phyloP scores from a whole-genome alignment of 139 green algal genomes.

The Klebsormidium nitens region DNA sequence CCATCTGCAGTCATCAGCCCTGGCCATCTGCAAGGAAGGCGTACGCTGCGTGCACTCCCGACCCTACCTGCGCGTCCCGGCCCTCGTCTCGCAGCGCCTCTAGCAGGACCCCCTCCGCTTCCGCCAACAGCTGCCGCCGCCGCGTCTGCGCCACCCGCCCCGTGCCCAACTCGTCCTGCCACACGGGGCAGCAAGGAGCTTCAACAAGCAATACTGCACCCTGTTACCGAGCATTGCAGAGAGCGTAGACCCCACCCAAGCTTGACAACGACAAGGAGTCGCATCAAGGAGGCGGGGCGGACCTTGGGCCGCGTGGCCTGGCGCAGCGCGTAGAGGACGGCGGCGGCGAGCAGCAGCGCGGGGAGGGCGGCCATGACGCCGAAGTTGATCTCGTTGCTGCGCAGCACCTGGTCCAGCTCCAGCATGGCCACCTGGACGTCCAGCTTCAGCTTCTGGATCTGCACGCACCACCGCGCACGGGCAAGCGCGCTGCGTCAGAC shows the following conservation, averaged over 20 bases:
- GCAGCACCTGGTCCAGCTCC: conserved; percentile 88
- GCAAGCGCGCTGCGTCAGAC: no score
- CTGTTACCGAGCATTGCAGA: background rate
- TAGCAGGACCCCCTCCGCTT: conserved; percentile 25
- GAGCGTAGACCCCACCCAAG: background rate
- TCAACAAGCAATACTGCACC: background rate
- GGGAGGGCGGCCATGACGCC: conserved; percentile 60
- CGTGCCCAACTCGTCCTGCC: conserved; percentile 2
- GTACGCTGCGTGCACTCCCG: no score
- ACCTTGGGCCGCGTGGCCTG: conserved; percentile 17
- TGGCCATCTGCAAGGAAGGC: no score
- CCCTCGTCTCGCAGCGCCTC: no score
- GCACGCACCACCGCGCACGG: no score
- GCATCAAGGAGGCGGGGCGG: background rate
- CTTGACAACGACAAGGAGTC: background rate
- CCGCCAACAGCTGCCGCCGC: conserved; percentile 29
- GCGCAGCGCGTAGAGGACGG: conserved; percentile 20
- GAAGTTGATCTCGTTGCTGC: conserved; percentile 82
- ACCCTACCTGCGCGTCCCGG: no score
- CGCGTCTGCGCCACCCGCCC: conserved; percentile 13
- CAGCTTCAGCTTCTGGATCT: conserved; percentile 88
- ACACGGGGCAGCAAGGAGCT: background rate
- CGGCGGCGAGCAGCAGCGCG: conserved; percentile 53
- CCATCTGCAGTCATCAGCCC: background rate
- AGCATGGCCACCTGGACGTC: conserved; percentile 87